Evolutionary conservation across 495 filamentous ascomycete species (phyloP), one percentile per base, ranked within the genome.

Genomic region (Trichoderma orchidacearum): DNA sequence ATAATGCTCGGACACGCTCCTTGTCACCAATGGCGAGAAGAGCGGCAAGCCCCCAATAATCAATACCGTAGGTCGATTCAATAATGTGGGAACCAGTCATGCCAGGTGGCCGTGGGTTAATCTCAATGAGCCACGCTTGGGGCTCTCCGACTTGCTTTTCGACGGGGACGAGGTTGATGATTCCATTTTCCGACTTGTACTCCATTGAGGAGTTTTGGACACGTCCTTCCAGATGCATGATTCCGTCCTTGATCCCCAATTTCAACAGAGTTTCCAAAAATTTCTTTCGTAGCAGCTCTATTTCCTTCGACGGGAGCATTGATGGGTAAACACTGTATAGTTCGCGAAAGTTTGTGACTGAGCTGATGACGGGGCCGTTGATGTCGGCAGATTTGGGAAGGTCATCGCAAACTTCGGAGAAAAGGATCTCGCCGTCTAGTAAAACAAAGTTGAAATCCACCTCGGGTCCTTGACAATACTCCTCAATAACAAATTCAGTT

Each of bases 381-480:
- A 53, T 23, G 38, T 80, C 78, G 21, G 67, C 77, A 0, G 65
- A 51, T 38, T 69, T 73, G 13, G 78, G 78, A 30, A 79, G 75
- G 56, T 80, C 76, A 54, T 80, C 78, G 1, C 66, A 68, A 29
- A 76, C 64, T 56, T 81, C 78, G 56, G 55, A 70, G 59, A 80
- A 80, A 1, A 80, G 56, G 9, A 80, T 36, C 34, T 80, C 70
- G 27, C 75, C 76, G 53, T 78, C 68, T 1, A 67, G 60, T 3
- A 81, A 62, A 2, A 78, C 65, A 41, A 80, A 66, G 59, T 80
- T 81, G 53, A 66, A 72, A 56, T 81, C 78, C 13, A 81, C 72
- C 59, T 81, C 78, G 0, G 78, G 78, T 0, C 78, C 67, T 36
- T 7, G n/a, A 15, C 34, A 36, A 15, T 36, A 36, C n/a, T 36